Evolutionary conservation across 306 rosid species (phyloP).

Genomic region (Morella rubra): DNA sequence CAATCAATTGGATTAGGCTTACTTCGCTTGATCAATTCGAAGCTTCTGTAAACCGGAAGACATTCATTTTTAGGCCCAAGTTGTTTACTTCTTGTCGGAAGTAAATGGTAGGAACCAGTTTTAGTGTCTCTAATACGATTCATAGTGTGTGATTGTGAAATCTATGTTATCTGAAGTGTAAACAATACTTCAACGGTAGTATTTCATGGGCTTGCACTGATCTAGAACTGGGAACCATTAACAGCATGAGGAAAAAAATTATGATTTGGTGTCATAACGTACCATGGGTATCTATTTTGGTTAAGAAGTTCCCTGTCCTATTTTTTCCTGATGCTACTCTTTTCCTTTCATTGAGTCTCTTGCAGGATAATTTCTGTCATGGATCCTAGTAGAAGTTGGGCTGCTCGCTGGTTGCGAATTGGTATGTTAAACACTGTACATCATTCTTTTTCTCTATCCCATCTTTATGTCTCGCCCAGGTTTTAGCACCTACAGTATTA

Average conservation of each 20-base stretch:
- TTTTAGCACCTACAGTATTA: background rate
- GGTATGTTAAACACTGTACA: conserved; percentile 41
- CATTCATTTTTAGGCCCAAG: background rate
- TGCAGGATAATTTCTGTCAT: conserved; percentile 79
- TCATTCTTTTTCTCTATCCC: background rate
- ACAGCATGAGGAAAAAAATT: background rate
- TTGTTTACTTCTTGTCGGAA: background rate
- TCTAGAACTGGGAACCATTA: background rate
- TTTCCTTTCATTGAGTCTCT: conserved; percentile 2
- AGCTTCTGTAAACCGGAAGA: background rate
- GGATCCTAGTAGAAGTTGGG: conserved; percentile 95
- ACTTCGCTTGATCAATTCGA: background rate
- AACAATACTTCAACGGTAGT: background rate
- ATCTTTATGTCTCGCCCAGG: background rate
- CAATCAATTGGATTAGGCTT: background rate
- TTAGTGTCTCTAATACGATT: background rate
- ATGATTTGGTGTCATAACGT: background rate
- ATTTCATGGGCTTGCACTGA: background rate
- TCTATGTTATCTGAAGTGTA: background rate
- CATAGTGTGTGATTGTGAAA: background rate
- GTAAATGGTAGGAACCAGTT: background rate
- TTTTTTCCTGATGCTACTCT: background rate
- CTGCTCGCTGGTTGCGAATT: conserved; percentile 90
- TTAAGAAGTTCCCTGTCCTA: background rate
- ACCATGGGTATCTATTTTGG: background rate